Conservation (phyloP, 768 basidiomycete species). For the Inosperma sp. region DNA sequence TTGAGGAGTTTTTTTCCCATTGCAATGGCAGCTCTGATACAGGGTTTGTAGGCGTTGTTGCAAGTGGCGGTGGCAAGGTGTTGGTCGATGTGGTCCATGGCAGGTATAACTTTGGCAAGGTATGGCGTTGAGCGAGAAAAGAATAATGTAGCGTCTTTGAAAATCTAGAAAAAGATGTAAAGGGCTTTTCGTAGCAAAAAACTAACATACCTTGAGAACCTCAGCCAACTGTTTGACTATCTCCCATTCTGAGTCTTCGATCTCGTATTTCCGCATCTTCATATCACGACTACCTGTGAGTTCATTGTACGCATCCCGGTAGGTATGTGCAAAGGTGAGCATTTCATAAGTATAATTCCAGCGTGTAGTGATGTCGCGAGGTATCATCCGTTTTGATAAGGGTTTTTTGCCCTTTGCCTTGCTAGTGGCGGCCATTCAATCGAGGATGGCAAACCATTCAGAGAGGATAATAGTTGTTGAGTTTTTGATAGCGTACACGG, state of each 20-base stretch:
- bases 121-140: slow-evolving; percentile 27
- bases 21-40: slow-evolving; percentile 16
- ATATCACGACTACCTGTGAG: not conserved
- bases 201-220: slow-evolving; percentile 29
- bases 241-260: not conserved
- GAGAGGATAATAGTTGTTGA: slow-evolving; percentile 19
- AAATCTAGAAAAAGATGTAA: slow-evolving; percentile 20
- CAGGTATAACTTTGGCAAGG: too few relatives aligned
- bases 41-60: not conserved
- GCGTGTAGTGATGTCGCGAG: slow-evolving; percentile 33
- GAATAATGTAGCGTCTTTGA: slow-evolving; percentile 31
- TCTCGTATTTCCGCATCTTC: not conserved
- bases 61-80: not conserved
- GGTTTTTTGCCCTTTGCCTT: not conserved
- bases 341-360: slow-evolving; percentile 33
- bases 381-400: too few relatives aligned
- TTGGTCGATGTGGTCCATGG: too few relatives aligned
- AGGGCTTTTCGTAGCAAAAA: too few relatives aligned
- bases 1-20: slow-evolving; percentile 29
- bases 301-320: too few relatives aligned
- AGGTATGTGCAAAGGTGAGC: not conserved
- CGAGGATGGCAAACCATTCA: slow-evolving; percentile 15
- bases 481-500: slow-evolving; percentile 15
- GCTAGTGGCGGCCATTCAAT: not conserved
- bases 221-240: too few relatives aligned